Evolutionary conservation across 176 grass and related monocot species (phyloP), one percentile per base, ranked within the genome.

Genomic region (Typha latifolia): DNA sequence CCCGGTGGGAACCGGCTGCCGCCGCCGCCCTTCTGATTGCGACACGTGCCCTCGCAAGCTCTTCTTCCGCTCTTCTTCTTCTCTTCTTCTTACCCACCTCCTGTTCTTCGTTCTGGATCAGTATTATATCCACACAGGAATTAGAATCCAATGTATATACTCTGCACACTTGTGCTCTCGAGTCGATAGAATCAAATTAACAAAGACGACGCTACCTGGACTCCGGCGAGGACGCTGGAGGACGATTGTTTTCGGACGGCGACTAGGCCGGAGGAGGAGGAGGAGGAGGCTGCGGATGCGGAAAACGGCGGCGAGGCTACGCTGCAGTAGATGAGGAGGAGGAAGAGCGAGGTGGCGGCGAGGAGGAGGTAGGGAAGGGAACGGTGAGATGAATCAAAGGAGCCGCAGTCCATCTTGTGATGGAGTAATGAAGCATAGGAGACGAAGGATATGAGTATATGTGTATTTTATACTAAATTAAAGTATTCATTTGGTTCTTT

Each of bases 21-120:
- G 64, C 55, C 19, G 64, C 78, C 3, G 78, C 66, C 1, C 69
- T 79, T n/a, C 66, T 70, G 3, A 86, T 86, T 3, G 66, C 66
- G 0, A 51, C 27, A 1, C 84, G 51, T 0, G 84, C 74, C 1
- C 20, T 68, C 62, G 62, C 79, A 66, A 86, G 79, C 71, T 82
- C 84, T 12, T 47, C 14, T 66, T 86, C 70, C 66, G 78, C 61
- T 32, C 32, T 14, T 15, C 32, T 11, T n/a, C 5, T 14, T 13
- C 27, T 10, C 15, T n/a, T 37, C 63, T 37, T 34, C 63, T 26
- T 16, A 2, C 12, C 5, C 27, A 13, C 14, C 13, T 31, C 12
- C 24, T 26, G 1, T 26, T 57, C 20, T 61, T 22, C 24, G 18
- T 6, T 37, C 34, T 37, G 6, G 6, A 37, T 37, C 34, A 4